These are phyloP conservation scores for Graphiopsis chlorocephala DNA, from an alignment of 2,329 filamentous ascomycete genomes.

Conservation along the genomic window DNA sequence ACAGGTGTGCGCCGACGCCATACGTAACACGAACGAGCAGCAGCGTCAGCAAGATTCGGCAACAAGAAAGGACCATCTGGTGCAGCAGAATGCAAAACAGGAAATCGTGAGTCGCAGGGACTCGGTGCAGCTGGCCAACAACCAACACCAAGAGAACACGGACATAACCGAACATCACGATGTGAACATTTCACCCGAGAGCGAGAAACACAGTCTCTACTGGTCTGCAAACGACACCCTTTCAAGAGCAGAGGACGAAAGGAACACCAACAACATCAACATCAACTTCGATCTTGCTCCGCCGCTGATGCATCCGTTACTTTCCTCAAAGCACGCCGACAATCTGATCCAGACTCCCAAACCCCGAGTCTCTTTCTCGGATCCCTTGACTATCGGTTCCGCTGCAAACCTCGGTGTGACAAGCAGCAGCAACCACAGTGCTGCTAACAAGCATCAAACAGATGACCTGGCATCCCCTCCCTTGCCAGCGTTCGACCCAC, in stretches of 20 bases:
- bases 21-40: background rate
- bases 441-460: background rate
- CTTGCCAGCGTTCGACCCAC: background rate
- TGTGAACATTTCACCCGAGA: background rate
- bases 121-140: background rate
- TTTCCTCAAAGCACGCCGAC: background rate
- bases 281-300: background rate
- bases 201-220: background rate
- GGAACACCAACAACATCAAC: background rate
- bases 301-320: background rate
- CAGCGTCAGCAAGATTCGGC: background rate
- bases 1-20: background rate
- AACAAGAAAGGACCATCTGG: background rate
- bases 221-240: background rate
- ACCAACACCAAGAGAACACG: background rate
- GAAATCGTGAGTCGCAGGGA: background rate
- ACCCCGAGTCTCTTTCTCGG: background rate
- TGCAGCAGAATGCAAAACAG: background rate
- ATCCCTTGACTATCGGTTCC: background rate
- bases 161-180: background rate
- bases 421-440: background rate
- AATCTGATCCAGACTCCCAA: background rate
- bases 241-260: background rate
- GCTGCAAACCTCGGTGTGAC: background rate
- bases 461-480: background rate